A percentile compares a stretch with the other conserved stretches of the same genome.
Conservation (phyloP, 2,329 filamentous ascomycete species). For the Verticillium nonalfalfae region DNA sequence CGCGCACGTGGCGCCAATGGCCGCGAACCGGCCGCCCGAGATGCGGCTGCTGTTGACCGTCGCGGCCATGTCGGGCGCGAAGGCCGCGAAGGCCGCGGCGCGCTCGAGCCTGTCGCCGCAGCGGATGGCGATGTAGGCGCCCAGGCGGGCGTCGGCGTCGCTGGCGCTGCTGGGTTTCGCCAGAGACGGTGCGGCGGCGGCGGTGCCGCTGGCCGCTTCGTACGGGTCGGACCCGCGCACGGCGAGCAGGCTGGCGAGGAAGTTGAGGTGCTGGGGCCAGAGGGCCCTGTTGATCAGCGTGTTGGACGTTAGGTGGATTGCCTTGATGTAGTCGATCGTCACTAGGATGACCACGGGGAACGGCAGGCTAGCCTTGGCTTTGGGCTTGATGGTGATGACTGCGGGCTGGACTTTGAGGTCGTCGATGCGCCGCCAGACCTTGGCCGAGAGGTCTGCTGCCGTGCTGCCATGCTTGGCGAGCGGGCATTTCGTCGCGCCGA, state of each 20-base stretch:
- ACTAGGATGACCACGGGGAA: slow-evolving; percentile 3
- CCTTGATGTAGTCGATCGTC: neutral
- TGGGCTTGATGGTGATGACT: slow-evolving; percentile 9
- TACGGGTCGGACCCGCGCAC: neutral
- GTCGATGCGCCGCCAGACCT: slow-evolving; percentile 14
- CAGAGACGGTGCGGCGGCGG: neutral
- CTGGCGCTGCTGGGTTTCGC: too few species aligned
- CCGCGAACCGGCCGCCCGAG: slow-evolving; percentile 14
- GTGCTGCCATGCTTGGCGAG: slow-evolving; percentile 13
- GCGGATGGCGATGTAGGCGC: slow-evolving; percentile 19
- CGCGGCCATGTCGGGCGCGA: slow-evolving; percentile 15
- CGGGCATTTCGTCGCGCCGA: slow-evolving; percentile 12
- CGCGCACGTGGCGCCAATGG: slow-evolving; percentile 20
- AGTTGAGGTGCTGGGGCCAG: neutral
- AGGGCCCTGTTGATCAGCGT: neutral
- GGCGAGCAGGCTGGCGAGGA: neutral
- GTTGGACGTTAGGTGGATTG: neutral
- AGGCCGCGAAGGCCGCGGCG: slow-evolving; percentile 17
- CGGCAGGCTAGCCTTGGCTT: slow-evolving; percentile 9
- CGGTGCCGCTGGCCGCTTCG: neutral
- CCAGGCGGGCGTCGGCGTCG: too few species aligned
- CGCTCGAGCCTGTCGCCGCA: slow-evolving; percentile 25
- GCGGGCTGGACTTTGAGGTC: slow-evolving; percentile 16
- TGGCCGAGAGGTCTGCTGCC: slow-evolving; percentile 15
- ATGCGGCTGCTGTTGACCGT: slow-evolving; percentile 18